These are phyloP conservation scores for Sinapis alba DNA, from an alignment of 441 rosid species.

Conservation along the genomic window DNA sequence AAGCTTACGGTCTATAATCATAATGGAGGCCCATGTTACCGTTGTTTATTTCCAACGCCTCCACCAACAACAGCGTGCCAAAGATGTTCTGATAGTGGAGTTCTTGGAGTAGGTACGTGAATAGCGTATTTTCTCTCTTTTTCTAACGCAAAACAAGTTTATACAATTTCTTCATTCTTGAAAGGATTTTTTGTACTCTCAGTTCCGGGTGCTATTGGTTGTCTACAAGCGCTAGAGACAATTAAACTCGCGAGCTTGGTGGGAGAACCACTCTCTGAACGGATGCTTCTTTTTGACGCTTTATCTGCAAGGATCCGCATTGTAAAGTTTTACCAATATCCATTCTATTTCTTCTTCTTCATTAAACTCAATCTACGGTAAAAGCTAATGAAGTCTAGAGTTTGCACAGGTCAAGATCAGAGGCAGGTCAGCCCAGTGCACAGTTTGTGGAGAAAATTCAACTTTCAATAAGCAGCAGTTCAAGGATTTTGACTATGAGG, in stretches of 20 bases:
- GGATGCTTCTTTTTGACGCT: conserved; percentile 94
- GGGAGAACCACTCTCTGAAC: conserved; percentile 87
- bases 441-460: conserved; percentile 75
- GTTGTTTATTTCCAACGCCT: conserved; percentile 92
- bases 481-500: conserved; percentile 79
- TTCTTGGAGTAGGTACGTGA: conserved; percentile 88
- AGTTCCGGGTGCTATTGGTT: conserved; percentile 96
- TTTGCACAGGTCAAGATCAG: conserved; percentile 78
- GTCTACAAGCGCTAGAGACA: conserved; percentile 95
- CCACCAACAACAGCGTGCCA: conserved; percentile 96
- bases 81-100: conserved; percentile 97
- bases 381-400: not conserved
- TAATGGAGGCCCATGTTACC: conserved; percentile 91
- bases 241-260: conserved; percentile 80
- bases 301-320: conserved; percentile 74
- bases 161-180: not conserved
- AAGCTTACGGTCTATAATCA: conserved; percentile 90
- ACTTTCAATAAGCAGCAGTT: conserved; percentile 59
- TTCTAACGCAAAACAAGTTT: not conserved
- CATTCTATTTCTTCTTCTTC: not conserved
- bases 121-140: not conserved
- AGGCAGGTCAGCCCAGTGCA: conserved; percentile 69
- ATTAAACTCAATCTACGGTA: not conserved
- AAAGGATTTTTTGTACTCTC: conserved; percentile 22
- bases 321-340: conserved; percentile 45